Conservation (phyloP, 345 rosid genomes). For the Eucalyptus cloeziana region DNA sequence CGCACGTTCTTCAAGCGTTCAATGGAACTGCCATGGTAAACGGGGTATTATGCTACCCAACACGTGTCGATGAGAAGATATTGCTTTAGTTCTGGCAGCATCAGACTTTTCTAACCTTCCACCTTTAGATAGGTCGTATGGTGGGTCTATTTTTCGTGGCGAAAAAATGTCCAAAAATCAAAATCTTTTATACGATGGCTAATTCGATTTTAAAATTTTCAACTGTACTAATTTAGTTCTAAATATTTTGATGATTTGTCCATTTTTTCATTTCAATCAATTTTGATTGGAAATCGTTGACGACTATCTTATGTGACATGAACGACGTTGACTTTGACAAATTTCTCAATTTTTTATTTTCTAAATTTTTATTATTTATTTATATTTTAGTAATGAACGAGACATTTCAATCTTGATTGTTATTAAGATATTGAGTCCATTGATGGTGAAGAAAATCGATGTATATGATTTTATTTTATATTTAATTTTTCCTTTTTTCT, state of each 20-base stretch:
- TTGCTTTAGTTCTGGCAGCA: not conserved
- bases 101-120: not conserved
- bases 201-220: not conserved
- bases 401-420: not conserved
- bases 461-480: not conserved
- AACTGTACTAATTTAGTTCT: not conserved
- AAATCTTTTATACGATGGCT: not conserved
- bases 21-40: not conserved
- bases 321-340: fast-evolving
- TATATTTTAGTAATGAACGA: not conserved
- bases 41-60: not conserved
- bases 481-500: not conserved
- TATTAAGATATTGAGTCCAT: not conserved
- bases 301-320: not conserved
- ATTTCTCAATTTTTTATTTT: not conserved
- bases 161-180: not conserved
- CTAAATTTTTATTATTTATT: not conserved
- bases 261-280: not conserved
- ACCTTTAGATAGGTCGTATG: not conserved
- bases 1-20: not conserved
- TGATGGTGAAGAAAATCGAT: not conserved
- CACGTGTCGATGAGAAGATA: not conserved
- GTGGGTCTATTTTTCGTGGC: not conserved
- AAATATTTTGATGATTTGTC: not conserved
- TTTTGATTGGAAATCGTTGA: not conserved